Evolutionary conservation across 352 stramenopile species (phyloP), one percentile per base, ranked within the genome.

Genomic region (Phytophthora citricola): DNA sequence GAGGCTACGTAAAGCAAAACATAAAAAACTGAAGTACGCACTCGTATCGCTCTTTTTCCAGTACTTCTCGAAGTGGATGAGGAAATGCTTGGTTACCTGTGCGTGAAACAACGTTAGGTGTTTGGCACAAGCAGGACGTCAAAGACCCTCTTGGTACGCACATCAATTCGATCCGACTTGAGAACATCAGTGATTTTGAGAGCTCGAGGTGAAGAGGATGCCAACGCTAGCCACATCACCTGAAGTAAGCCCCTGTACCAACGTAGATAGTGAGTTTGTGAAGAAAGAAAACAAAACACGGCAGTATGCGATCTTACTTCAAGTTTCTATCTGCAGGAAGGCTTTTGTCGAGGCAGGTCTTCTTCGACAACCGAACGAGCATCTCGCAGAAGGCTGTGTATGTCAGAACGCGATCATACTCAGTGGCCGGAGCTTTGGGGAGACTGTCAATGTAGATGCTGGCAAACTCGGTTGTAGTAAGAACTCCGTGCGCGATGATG

Each of bases 391-490:
- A 94, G 32, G 71, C 65, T 4, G 76, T 62, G 55, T 78, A 90
- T 3, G 76, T 90, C 36, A 94, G 59, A 52, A 89, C 83, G 5
- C 84, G 84, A 22, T 91, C 75, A 51, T 76, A 76, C 58, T 93
- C 81, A 24, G 82, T 71, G n/a, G 48, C 39, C 1, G 78, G 80
- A 0, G 66, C 55, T 54, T 91, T 93, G 11, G 72, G 54, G 14
- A 94, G 73, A 51, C 82, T 87, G 68, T 92, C 86, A 58, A 92
- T 87, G 66, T 93, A 94, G 20, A 87, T 72, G 2, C 65, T 78
- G 27, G 84, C 76, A 51, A 93, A 94, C 67, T 92, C 83, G 59
- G 84, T 92, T 46, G 84, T 91, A 9, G 83, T 93, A 40, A 94
- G 62, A 36, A 92, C 83, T 1, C 83, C 80, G 50, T 89, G 81